A percentile compares a stretch with the other conserved stretches of the same genome.
Conservation (phyloP, 305 asterid genomes). For the Fraxinus paxiana region DNA sequence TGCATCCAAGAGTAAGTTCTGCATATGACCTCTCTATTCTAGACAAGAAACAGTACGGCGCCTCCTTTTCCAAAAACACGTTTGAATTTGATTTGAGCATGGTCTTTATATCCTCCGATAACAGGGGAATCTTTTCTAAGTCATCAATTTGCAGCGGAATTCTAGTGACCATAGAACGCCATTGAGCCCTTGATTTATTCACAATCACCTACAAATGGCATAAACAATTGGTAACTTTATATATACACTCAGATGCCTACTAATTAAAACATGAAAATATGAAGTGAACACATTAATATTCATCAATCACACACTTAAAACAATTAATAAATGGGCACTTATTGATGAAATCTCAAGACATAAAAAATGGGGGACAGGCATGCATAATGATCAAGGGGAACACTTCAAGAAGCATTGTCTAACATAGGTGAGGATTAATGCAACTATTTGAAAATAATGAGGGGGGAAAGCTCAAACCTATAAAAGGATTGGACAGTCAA, state of each 20-base stretch:
- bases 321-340: neutral
- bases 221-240: slow-evolving; percentile 1
- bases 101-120: slow-evolving; percentile 64
- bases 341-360: neutral
- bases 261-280: neutral
- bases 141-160: slow-evolving; percentile 62
- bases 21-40: slow-evolving; percentile 61
- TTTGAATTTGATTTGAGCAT: slow-evolving; percentile 68
- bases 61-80: slow-evolving; percentile 75
- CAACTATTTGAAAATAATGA: neutral
- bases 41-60: slow-evolving; percentile 79
- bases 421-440: neutral
- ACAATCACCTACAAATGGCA: slow-evolving; percentile 62
- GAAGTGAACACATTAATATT: neutral
- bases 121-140: slow-evolving; percentile 58
- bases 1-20: slow-evolving; percentile 82
- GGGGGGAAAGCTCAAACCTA: neutral
- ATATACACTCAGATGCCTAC: neutral
- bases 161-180: slow-evolving; percentile 50
- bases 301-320: neutral
- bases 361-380: neutral
- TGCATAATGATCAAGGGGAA: neutral
- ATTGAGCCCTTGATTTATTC: slow-evolving; percentile 82
- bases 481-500: neutral
- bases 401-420: neutral